phyloP scores from a whole-genome alignment of 805 yeast genomes.

The Barnettozyma botsteinii region DNA sequence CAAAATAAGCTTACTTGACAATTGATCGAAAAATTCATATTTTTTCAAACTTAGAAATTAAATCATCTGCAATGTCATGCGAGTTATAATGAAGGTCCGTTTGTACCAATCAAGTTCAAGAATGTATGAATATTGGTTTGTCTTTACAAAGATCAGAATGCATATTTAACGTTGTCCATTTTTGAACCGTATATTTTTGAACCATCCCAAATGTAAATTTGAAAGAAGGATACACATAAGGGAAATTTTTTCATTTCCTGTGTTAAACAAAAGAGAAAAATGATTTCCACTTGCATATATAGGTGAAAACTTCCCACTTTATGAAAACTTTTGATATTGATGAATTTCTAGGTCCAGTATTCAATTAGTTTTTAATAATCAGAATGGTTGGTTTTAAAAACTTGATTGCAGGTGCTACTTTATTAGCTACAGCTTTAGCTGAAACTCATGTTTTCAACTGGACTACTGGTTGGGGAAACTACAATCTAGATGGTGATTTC shows the following conservation, averaged over 20 bases:
- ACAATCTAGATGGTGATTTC: conserved; percentile 52
- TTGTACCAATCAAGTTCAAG: not conserved
- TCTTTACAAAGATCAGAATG: too few relatives aligned
- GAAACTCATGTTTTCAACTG: conserved; percentile 30
- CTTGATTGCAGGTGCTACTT: conserved; percentile 2
- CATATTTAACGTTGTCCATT: not conserved
- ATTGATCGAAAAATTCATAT: too few relatives aligned
- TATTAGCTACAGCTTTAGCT: conserved; percentile 5
- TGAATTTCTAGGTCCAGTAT: not conserved
- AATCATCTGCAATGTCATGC: not conserved
- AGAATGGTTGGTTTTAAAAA: conserved; percentile 9
- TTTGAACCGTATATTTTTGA: not conserved
- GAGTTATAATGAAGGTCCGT: not conserved
- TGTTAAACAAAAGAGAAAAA: not conserved
- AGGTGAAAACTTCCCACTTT: conserved; percentile 1
- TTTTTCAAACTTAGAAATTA: too few relatives aligned
- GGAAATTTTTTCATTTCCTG: not conserved
- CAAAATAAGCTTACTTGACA: not conserved
- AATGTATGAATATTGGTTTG: not conserved
- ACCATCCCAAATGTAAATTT: not conserved
- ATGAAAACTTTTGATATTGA: not conserved
- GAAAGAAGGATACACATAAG: too few relatives aligned
- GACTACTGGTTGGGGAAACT: conserved; percentile 32
- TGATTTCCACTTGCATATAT: not conserved
- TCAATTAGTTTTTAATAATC: not conserved